Evolutionary conservation across 441 rosid species (phyloP).

Genomic region (Cnidoscolus chayamansa): DNA sequence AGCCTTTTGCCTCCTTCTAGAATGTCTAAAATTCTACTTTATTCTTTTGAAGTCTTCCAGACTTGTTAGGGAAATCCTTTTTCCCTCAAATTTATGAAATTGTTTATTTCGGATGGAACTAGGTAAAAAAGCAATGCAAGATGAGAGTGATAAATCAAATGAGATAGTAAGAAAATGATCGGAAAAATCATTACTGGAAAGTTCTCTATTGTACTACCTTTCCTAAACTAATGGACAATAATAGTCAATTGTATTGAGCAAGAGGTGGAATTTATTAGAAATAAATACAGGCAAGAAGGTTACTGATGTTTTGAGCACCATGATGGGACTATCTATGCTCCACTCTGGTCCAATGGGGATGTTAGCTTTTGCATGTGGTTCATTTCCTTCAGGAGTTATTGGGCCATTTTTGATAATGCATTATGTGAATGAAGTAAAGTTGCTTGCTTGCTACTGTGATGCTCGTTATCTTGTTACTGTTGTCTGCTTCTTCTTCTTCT

Average conservation of each 20-base stretch:
- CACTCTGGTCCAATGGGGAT: neutral
- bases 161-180: neutral
- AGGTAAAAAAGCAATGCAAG: neutral
- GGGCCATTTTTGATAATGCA: neutral
- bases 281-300: neutral
- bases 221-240: neutral
- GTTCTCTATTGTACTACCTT: neutral
- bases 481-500: neutral
- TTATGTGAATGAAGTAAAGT: neutral
- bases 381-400: neutral
- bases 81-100: neutral
- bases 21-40: neutral
- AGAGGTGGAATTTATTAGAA: neutral
- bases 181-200: neutral
- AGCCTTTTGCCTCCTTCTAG: neutral
- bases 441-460: neutral
- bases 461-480: neutral
- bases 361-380: neutral
- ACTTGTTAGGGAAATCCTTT: neutral
- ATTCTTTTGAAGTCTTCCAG: neutral
- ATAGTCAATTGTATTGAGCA: neutral
- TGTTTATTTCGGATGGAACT: neutral
- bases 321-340: neutral
- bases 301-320: neutral
- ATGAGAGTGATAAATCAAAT: neutral